A percentile compares a stretch with the other conserved stretches of the same genome.
These are phyloP conservation scores for Capsicum chinense DNA, from an alignment of 257 asterid genomes.

Conservation along the genomic window DNA sequence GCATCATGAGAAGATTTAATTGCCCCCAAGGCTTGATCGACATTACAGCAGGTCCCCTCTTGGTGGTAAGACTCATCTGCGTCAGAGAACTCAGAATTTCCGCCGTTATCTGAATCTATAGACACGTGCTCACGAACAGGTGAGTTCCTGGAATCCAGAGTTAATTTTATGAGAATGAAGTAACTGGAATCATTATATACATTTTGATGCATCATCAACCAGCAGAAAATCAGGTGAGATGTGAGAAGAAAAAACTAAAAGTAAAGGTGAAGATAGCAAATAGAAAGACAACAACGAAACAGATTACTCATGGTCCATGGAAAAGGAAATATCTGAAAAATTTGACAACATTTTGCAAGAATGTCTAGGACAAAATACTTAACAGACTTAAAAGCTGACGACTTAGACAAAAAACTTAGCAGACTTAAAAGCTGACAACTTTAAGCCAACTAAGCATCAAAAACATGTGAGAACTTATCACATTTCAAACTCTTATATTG, in stretches of 20 bases:
- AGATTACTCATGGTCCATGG: slow-evolving; percentile 16
- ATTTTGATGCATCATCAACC: neutral
- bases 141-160: slow-evolving; percentile 40
- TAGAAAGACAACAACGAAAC: neutral
- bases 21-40: slow-evolving; percentile 46
- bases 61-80: slow-evolving; percentile 42
- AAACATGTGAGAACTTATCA: neutral
- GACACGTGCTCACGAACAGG: slow-evolving; percentile 36
- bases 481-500: neutral
- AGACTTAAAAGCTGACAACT: neutral
- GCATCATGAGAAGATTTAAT: slow-evolving; percentile 41
- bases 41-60: slow-evolving; percentile 44
- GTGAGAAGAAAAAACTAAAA: slow-evolving; percentile 11
- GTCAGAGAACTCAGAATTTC: slow-evolving; percentile 51
- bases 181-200: slow-evolving; percentile 5
- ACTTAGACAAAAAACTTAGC: neutral
- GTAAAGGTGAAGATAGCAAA: neutral
- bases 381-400: neutral
- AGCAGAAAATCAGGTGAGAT: slow-evolving; percentile 16
- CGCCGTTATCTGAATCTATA: slow-evolving; percentile 43
- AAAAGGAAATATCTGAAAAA: neutral
- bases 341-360: neutral
- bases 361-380: neutral
- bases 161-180: slow-evolving; percentile 3
- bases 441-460: slow-evolving; percentile 19